These are phyloP conservation scores for Boletus sp. DNA, from an alignment of 1,284 basidiomycete species.

Conservation along the genomic window DNA sequence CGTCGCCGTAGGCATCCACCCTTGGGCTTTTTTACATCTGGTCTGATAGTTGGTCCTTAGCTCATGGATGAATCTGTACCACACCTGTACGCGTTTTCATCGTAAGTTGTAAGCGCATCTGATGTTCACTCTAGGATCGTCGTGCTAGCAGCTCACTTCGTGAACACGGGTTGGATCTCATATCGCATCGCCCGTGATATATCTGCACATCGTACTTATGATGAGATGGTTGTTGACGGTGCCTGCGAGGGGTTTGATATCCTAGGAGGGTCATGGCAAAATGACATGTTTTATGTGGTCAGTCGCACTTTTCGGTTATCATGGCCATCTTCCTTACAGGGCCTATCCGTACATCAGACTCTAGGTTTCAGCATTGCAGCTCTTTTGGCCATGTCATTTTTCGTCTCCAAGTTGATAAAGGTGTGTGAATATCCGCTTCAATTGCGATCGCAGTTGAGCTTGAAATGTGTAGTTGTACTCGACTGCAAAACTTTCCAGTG, in stretches of 20 bases:
- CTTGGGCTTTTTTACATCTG: background rate
- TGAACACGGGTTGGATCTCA: slow-evolving; percentile 43
- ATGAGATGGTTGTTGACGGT: slow-evolving; percentile 32
- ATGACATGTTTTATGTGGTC: slow-evolving; percentile 35
- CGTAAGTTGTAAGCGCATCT: background rate
- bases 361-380: slow-evolving; percentile 35
- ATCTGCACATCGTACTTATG: slow-evolving; percentile 32
- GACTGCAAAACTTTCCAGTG: slow-evolving; percentile 46
- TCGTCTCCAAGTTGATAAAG: slow-evolving; percentile 40
- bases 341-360: slow-evolving; percentile 28
- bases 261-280: slow-evolving; percentile 39
- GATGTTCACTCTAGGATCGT: slow-evolving; percentile 22
- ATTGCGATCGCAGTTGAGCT: background rate
- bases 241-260: slow-evolving; percentile 37
- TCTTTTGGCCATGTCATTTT: slow-evolving; percentile 32
- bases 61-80: slow-evolving; percentile 48
- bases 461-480: slow-evolving; percentile 40
- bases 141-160: slow-evolving; percentile 39
- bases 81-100: slow-evolving; percentile 35
- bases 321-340: background rate
- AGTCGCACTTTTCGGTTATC: slow-evolving; percentile 14
- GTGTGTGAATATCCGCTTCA: slow-evolving; percentile 23
- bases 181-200: slow-evolving; percentile 36
- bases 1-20: slow-evolving; percentile 36
- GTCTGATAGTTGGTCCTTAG: slow-evolving; percentile 25